These are phyloP conservation scores for Vinca minor DNA, from an alignment of 257 asterid genomes.

Conservation along the genomic window DNA sequence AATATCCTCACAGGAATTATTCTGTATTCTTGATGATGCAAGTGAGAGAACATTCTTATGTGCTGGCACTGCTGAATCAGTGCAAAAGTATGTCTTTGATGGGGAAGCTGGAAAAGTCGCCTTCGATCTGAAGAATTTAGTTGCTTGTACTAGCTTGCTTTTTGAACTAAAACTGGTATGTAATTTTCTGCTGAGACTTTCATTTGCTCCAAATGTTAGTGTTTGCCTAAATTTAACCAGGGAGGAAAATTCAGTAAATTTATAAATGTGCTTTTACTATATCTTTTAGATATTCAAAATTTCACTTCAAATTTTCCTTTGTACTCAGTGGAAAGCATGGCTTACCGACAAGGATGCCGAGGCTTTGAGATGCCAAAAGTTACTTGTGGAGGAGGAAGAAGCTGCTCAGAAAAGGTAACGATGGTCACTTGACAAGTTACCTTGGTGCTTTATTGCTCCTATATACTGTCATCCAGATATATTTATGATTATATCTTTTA, in stretches of 20 bases:
- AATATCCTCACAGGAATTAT: constrained; percentile 64
- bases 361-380: constrained; percentile 88
- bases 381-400: constrained; percentile 98
- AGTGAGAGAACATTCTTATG: constrained; percentile 87
- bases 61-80: constrained; percentile 79
- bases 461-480: neutral
- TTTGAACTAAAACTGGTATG: constrained; percentile 86
- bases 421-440: constrained; percentile 6
- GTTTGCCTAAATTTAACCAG: too few species aligned
- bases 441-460: neutral
- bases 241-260: too few species aligned
- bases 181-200: neutral
- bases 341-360: constrained; percentile 87
- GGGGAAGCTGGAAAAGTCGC: constrained; percentile 57
- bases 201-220: too few species aligned
- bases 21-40: constrained; percentile 84
- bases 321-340: constrained; percentile 81
- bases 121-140: constrained; percentile 70
- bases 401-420: constrained; percentile 72
- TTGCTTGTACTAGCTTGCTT: constrained; percentile 74
- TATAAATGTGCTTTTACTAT: too few species aligned
- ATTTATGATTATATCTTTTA: neutral
- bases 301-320: too few species aligned
- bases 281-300: too few species aligned
- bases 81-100: constrained; percentile 66